Percentiles rank a stretch among this genome's conserved stretches.
These are phyloP conservation scores for Mercurialis annua DNA, from an alignment of 345 rosid species.

Conservation along the genomic window DNA sequence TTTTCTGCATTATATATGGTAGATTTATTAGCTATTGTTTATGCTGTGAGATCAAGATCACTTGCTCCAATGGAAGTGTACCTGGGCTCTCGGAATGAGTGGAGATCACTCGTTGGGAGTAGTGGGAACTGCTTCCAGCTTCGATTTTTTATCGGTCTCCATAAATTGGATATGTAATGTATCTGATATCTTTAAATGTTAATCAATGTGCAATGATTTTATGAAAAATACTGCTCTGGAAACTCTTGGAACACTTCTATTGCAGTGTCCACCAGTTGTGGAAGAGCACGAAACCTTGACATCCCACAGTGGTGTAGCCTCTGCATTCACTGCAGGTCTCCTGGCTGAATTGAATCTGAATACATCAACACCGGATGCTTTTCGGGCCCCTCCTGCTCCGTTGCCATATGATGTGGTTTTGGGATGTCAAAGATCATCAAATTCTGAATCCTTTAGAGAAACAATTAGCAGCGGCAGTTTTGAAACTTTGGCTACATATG, in stretches of 20 bases:
- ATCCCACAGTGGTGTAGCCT: constrained; percentile 23
- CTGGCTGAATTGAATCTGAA: constrained; percentile 51
- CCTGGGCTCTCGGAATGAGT: not conserved
- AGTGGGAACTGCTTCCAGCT: not conserved
- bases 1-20: not conserved
- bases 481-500: constrained; percentile 23
- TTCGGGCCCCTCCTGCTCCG: constrained; percentile 32
- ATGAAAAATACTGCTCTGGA: not conserved
- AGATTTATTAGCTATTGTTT: not conserved
- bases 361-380: constrained; percentile 32
- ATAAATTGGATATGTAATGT: not conserved
- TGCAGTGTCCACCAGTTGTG: constrained; percentile 29
- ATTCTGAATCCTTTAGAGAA: constrained; percentile 24
- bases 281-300: constrained; percentile 25
- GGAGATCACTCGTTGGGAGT: not conserved
- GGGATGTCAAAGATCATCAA: constrained; percentile 23
- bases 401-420: constrained; percentile 27
- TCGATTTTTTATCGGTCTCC: not conserved
- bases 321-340: constrained; percentile 40
- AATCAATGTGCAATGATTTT: not conserved
- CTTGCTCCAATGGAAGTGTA: not conserved
- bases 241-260: constrained; percentile 21
- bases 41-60: not conserved
- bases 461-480: constrained; percentile 19
- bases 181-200: constrained; percentile 2